phyloP scores from a whole-genome alignment of 2,329 filamentous ascomycete species.

The Colletotrichum camelliae region DNA sequence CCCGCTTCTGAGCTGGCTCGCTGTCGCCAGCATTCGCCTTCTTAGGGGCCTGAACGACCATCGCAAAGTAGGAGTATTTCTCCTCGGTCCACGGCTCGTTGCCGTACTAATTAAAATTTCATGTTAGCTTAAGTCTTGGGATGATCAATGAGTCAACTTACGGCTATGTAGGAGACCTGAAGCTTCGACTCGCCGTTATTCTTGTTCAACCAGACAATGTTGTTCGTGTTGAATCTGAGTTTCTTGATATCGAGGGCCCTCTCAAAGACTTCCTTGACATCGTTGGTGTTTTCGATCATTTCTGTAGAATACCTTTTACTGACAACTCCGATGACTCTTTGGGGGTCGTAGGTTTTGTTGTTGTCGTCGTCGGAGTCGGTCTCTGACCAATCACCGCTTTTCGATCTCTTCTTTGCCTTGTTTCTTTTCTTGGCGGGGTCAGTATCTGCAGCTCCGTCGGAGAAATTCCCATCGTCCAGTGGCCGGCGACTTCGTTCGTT shows the following conservation, averaged over 20 bases:
- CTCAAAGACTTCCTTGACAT: neutral
- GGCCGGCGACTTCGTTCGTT: accelerated
- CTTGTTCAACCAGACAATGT: neutral
- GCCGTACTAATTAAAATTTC: neutral
- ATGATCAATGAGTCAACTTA: neutral
- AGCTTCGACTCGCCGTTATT: neutral
- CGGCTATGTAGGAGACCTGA: neutral
- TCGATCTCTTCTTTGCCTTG: neutral
- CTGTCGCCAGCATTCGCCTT: neutral
- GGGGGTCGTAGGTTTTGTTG: too few relatives aligned
- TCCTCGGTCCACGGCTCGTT: neutral
- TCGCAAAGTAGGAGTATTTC: neutral
- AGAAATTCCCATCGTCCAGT: neutral
- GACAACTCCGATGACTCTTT: too few relatives aligned
- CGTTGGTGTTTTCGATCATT: too few relatives aligned
- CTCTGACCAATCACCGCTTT: neutral
- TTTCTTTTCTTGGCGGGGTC: neutral
- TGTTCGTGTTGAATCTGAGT: neutral
- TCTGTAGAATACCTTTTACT: too few relatives aligned
- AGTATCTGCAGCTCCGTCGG: neutral
- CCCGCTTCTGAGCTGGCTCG: neutral
- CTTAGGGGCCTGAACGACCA: neutral
- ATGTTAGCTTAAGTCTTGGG: neutral
- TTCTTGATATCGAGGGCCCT: accelerated
- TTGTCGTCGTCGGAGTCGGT: neutral